Conservation (phyloP, 139 green algal genomes). For the Pleodorina starrii region DNA sequence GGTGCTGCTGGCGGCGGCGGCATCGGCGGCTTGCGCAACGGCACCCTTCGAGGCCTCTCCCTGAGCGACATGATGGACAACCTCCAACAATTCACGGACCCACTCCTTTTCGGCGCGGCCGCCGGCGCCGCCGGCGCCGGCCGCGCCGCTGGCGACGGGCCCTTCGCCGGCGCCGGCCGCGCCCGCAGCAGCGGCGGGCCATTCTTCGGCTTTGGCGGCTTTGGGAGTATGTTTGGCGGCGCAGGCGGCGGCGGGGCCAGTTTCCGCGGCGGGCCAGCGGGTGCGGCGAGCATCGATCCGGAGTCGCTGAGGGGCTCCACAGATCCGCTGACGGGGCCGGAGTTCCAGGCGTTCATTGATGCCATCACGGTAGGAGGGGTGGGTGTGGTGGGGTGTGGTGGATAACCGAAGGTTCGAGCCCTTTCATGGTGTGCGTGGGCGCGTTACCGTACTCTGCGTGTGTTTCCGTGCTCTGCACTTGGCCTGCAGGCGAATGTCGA, state of each 20-base stretch:
- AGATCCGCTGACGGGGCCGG: neutral
- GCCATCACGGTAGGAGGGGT: neutral
- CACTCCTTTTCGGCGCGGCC: neutral
- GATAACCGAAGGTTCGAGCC: neutral
- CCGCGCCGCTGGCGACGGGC: neutral
- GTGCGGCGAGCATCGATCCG: neutral
- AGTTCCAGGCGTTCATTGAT: slow-evolving; percentile 26
- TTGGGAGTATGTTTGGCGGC: neutral
- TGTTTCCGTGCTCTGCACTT: too few species aligned
- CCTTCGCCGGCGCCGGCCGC: neutral
- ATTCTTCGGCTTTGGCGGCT: slow-evolving; percentile 1
- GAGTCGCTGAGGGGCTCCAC: neutral
- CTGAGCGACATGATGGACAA: neutral
- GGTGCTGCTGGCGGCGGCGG: neutral
- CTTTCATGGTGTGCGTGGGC: too few species aligned
- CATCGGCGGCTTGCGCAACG: neutral
- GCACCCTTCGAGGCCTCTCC: neutral
- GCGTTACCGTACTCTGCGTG: too few species aligned
- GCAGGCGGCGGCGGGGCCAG: neutral
- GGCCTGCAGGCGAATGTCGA: slow-evolving; percentile 26
- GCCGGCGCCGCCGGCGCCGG: neutral
- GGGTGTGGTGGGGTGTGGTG: neutral
- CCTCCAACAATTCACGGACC: slow-evolving; percentile 4
- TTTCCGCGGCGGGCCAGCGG: neutral
- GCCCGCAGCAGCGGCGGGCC: neutral